phyloP scores from a whole-genome alignment of 1,284 basidiomycete species.

The Ustilago xerochloae region DNA sequence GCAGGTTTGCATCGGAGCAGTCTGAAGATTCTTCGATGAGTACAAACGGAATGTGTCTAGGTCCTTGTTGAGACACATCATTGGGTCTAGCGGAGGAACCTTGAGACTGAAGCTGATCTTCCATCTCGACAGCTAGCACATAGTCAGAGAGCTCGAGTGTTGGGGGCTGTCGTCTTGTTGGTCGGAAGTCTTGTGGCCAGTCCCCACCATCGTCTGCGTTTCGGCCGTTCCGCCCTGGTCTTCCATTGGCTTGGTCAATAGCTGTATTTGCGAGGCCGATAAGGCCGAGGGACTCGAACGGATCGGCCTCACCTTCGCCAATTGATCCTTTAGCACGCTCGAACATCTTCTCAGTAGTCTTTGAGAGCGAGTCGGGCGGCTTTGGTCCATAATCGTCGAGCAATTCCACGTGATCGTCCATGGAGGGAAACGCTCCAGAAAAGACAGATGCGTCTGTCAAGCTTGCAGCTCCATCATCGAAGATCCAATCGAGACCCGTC shows the following conservation, averaged over 20 bases:
- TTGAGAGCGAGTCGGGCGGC: constrained; percentile 10
- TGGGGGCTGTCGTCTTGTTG: constrained; percentile 15
- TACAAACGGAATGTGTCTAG: constrained; percentile 8
- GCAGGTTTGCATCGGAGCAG: neutral
- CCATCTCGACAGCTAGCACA: constrained; percentile 1
- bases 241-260: constrained; percentile 7
- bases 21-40: constrained; percentile 20
- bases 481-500: constrained; percentile 26
- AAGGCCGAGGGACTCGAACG: constrained; percentile 19
- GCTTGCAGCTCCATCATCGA: constrained; percentile 17
- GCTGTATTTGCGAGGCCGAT: constrained; percentile 23
- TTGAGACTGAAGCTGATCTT: neutral
- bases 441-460: constrained; percentile 12
- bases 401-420: constrained; percentile 1
- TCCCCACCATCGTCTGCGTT: constrained; percentile 5
- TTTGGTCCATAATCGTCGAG: constrained; percentile 1
- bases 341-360: constrained; percentile 6
- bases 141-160: constrained; percentile 13
- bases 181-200: constrained; percentile 22
- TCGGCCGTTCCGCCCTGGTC: neutral
- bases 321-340: constrained; percentile 3
- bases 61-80: neutral
- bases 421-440: neutral
- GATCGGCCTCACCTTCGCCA: constrained; percentile 6
- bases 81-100: neutral